phyloP scores from a whole-genome alignment of 495 filamentous ascomycete genomes.

The Penicilliopsis zonata region DNA sequence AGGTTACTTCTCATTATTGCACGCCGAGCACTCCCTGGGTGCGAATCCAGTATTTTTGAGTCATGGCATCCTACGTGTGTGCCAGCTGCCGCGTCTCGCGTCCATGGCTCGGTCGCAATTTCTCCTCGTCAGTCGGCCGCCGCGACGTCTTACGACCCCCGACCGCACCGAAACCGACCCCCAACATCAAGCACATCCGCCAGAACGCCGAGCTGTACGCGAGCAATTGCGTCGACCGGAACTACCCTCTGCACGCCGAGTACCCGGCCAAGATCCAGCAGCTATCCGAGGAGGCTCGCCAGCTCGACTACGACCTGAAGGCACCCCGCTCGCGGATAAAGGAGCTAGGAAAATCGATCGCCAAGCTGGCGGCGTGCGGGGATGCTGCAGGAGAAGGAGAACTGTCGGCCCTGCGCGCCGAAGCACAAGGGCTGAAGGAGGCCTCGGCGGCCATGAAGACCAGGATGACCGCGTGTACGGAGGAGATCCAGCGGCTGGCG shows the following conservation, averaged over 20 bases:
- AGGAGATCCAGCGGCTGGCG: constrained; percentile 64
- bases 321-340: constrained; percentile 26
- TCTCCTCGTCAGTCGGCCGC: constrained; percentile 15
- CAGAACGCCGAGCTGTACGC: constrained; percentile 65
- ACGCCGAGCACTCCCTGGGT: neutral
- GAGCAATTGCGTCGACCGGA: constrained; percentile 73
- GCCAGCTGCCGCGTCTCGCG: constrained; percentile 20
- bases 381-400: constrained; percentile 19
- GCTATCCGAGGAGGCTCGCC: constrained; percentile 55
- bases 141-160: constrained; percentile 39
- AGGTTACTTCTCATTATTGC: neutral
- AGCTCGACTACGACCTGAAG: constrained; percentile 27
- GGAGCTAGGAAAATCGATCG: constrained; percentile 29
- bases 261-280: constrained; percentile 58
- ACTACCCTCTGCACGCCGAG: constrained; percentile 56
- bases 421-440: constrained; percentile 60
- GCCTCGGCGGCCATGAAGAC: constrained; percentile 46
- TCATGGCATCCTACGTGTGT: constrained; percentile 19
- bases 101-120: constrained; percentile 14
- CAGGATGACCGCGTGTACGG: constrained; percentile 43
- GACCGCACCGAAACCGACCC: constrained; percentile 65
- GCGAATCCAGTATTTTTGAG: neutral
- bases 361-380: constrained; percentile 10
- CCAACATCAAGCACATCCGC: constrained; percentile 84
- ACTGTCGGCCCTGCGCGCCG: constrained; percentile 31